A percentile compares a stretch with the other conserved stretches of the same genome.
These are phyloP conservation scores for Xeromyces bisporus DNA, from an alignment of 495 filamentous ascomycete genomes.

Conservation along the genomic window DNA sequence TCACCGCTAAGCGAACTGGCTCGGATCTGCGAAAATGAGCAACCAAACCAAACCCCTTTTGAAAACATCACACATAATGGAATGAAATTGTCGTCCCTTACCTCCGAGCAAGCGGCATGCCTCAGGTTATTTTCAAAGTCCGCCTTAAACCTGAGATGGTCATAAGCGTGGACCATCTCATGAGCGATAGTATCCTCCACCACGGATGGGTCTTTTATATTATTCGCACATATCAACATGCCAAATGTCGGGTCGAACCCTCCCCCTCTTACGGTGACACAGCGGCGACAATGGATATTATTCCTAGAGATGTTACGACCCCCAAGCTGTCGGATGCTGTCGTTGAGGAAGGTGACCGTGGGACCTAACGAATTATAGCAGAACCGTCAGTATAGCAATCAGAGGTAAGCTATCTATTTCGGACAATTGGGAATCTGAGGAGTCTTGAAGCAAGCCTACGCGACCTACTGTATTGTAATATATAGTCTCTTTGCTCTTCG, in stretches of 20 bases:
- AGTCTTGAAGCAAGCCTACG: background rate
- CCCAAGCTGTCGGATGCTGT: constrained; percentile 61
- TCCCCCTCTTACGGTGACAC: constrained; percentile 47
- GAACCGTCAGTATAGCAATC: constrained; percentile 2
- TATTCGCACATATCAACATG: constrained; percentile 81
- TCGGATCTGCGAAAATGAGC: constrained; percentile 46
- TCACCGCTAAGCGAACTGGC: constrained; percentile 85
- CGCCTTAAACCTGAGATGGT: constrained; percentile 80
- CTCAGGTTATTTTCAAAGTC: constrained; percentile 61
- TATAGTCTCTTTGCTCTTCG: constrained; percentile 61
- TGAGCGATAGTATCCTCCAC: constrained; percentile 90
- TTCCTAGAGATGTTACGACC: constrained; percentile 48
- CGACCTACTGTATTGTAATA: constrained; percentile 53
- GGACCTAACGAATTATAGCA: constrained; percentile 36
- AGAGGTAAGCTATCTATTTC: too few relatives aligned
- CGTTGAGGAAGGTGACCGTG: constrained; percentile 63
- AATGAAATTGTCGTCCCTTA: constrained; percentile 18
- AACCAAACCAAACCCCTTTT: background rate
- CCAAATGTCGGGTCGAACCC: constrained; percentile 74
- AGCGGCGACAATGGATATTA: constrained; percentile 72
- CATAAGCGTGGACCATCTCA: constrained; percentile 96
- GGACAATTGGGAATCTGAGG: too few relatives aligned
- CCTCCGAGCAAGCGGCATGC: constrained; percentile 93
- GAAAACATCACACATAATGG: background rate
- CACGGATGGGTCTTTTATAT: constrained; percentile 53